Base-by-base conservation (phyloP, 495 filamentous ascomycete species). In the Hypoxylon subgilvum region DNA sequence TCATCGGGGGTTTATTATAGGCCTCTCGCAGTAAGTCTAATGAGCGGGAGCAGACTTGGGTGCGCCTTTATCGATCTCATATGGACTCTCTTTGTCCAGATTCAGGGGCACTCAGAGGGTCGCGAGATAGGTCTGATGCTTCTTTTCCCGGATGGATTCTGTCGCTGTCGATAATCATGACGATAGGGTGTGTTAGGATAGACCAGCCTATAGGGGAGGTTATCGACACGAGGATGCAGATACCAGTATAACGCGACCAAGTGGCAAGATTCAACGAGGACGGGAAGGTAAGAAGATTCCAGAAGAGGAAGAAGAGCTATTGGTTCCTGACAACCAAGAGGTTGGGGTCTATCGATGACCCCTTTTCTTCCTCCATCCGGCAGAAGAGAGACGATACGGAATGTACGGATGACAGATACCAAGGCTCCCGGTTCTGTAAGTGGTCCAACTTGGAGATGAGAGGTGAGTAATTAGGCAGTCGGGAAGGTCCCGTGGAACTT, bases 321-420 rank as follows among this genome's bases (percentile, higher is more conserved):
- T n/a, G 16, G 4, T 47, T 17, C 39, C 10, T n/a, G 18, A 5
- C 6, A 12, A 13, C n/a, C 14, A 18, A 18, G 23, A 28, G 30
- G 23, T 48, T 40, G 32, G n/a, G 25, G 12, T 17, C 34, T 16
- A 35, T 3, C 18, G 21, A 34, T 41, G 32, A 22, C 23, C 25
- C 35, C 34, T 13, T 35, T 52, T 48, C 12, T 35, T 47, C 17
- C 35, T 38, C 9, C 14, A 34, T 23, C 27, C 14, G 17, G 34
- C 41, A 38, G 50, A 38, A 44, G 28, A 36, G 28, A 22, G 39
- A 46, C 31, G 14, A 22, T 5, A 22, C 50, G 49, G 28, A 54
- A 21, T 16, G 19, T 31, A 32, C 50, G 50, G 43, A 49, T 51
- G 18, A 23, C 4, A 36, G 32, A 43, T 28, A 13, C 9, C 25